Evolutionary conservation across 495 filamentous ascomycete genomes (phyloP).

Genomic region (Cetradonia linearis): DNA sequence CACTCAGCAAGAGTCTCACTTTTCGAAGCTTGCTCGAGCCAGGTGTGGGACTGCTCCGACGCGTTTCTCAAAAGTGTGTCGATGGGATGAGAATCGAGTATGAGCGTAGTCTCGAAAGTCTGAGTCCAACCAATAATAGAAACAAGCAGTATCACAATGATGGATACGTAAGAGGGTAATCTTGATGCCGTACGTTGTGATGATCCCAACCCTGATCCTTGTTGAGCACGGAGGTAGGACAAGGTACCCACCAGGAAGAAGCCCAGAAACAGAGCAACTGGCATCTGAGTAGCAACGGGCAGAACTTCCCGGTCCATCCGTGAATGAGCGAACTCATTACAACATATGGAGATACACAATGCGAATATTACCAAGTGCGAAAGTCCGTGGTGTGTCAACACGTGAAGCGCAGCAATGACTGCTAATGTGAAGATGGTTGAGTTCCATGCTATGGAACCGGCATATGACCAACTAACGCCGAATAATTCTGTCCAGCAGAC

Average conservation of each 20-base stretch:
- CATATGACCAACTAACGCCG: slow-evolving; percentile 26
- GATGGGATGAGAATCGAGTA: slow-evolving; percentile 34
- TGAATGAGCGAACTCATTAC: slow-evolving; percentile 3
- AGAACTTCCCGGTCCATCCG: not conserved
- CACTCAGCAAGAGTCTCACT: slow-evolving; percentile 35
- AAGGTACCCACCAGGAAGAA: slow-evolving; percentile 16
- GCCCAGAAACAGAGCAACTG: slow-evolving; percentile 6
- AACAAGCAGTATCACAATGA: slow-evolving; percentile 6
- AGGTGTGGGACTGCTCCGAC: slow-evolving; percentile 31
- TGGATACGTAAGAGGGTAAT: slow-evolving; percentile 6
- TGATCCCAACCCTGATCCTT: slow-evolving; percentile 26
- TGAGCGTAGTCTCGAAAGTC: not conserved
- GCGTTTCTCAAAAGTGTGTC: slow-evolving; percentile 39
- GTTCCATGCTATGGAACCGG: slow-evolving; percentile 32
- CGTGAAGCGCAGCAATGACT: slow-evolving; percentile 32
- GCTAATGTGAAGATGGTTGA: slow-evolving; percentile 28
- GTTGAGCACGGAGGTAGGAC: slow-evolving; percentile 29
- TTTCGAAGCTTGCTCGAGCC: slow-evolving; percentile 29
- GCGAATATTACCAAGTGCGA: slow-evolving; percentile 11
- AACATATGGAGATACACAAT: slow-evolving; percentile 13
- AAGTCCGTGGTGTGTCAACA: slow-evolving; percentile 19
- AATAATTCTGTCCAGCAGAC: slow-evolving; percentile 28
- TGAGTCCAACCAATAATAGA: slow-evolving; percentile 13
- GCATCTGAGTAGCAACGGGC: not conserved
- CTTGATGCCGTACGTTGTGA: slow-evolving; percentile 5